Evolutionary conservation across 441 rosid species (phyloP), one percentile per base, ranked within the genome.

Genomic region (Cnidoscolus chayamansa): DNA sequence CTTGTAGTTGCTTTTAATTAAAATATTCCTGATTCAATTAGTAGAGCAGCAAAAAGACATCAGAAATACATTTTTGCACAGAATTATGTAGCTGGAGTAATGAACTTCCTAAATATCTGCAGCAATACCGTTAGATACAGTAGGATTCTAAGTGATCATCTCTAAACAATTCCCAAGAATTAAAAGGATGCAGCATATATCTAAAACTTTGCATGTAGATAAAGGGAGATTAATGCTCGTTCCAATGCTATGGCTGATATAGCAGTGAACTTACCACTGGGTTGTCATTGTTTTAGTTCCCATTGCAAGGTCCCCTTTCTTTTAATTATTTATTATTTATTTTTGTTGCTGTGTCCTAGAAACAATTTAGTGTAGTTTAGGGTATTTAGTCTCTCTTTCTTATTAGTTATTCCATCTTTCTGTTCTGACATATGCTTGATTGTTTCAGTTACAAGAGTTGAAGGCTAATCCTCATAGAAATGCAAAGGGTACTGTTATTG

Each of bases 401-500:
- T 55, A 72, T 70, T 73, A 54, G 63, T 53, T 65, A 71, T 68
- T 47, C 45, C 53, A 56, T 71, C 55, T 54, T 71, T 69, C 68
- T 48, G 17, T 60, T 77, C 77, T 86, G 80, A 81, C 80, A 37
- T 17, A n/a, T 79, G 45, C 69, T 17, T 63, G 62, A 64, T 74
- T 75, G 70, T 80, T 84, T 77, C 88, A 95, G 99, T 83, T 95
- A 77, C 97, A 92, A 91, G 99, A 95, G 74, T 82, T 95, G 84
- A 90, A 91, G 86, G 99, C 99, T 70, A 95, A 92, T 87, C 99
- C 98, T 62, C 84, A 90, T 67, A 88, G 99, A 83, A 87, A 87
- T 77, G 99, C 99, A 9, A 95, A 88, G 85, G 99, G 99, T n/a
- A 89, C 91, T 40, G 97, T 92, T 54, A 91, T 95, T 67, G 99